A percentile compares a stretch with the other conserved stretches of the same genome.
Conservation (phyloP, 805 yeast species). For the Candida orba region DNA sequence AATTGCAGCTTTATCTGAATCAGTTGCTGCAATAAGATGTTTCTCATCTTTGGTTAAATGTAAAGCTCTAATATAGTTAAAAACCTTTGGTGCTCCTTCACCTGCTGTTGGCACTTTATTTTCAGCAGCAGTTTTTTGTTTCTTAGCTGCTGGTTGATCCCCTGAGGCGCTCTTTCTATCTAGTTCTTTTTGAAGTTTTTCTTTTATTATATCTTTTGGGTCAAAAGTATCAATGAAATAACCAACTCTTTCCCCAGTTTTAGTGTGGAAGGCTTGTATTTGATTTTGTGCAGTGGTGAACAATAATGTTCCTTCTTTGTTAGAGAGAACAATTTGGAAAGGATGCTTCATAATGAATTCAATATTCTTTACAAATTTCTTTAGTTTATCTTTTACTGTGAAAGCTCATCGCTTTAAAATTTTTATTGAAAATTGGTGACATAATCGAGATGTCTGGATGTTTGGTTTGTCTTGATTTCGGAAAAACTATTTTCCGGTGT, state of each 20-base stretch:
- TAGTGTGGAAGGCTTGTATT: constrained; percentile 43
- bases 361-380: neutral
- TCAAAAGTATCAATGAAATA: constrained; percentile 59
- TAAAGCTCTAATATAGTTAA: constrained; percentile 62
- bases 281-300: constrained; percentile 54
- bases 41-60: constrained; percentile 45
- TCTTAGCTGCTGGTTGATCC: constrained; percentile 22
- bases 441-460: neutral
- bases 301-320: constrained; percentile 37
- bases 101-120: constrained; percentile 58
- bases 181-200: constrained; percentile 33
- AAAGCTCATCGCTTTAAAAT: constrained; percentile 6
- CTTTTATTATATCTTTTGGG: constrained; percentile 36
- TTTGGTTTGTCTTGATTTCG: too few species aligned
- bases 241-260: constrained; percentile 39
- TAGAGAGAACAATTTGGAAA: constrained; percentile 49
- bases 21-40: constrained; percentile 62
- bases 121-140: constrained; percentile 28
- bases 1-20: constrained; percentile 74
- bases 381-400: neutral
- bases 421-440: neutral
- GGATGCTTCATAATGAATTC: constrained; percentile 53
- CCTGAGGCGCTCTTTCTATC: constrained; percentile 28
- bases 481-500: too few species aligned
- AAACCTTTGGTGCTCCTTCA: constrained; percentile 60